These are phyloP conservation scores for Calonectria crousiana DNA, from an alignment of 2,329 filamentous ascomycete genomes.

Conservation along the genomic window DNA sequence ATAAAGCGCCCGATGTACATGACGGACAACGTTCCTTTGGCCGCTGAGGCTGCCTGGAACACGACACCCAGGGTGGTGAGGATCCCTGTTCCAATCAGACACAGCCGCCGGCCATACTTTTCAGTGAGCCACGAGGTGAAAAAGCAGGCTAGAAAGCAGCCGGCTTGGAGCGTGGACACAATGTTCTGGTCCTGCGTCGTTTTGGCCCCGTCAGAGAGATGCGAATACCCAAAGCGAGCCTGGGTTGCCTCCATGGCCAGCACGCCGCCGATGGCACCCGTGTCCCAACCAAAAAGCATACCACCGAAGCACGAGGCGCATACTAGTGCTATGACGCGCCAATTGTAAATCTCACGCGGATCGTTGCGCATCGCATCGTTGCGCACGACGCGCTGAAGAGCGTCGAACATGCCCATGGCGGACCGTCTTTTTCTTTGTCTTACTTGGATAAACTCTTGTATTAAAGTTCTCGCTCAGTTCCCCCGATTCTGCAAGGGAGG, in stretches of 20 bases:
- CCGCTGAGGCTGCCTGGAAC: constrained; percentile 71
- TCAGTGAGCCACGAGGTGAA: constrained; percentile 67
- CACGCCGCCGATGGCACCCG: constrained; percentile 77
- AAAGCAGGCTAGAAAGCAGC: constrained; percentile 75
- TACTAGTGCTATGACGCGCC: constrained; percentile 74
- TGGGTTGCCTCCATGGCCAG: constrained; percentile 71
- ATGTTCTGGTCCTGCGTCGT: constrained; percentile 74
- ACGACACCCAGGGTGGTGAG: constrained; percentile 72
- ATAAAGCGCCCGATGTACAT: constrained; percentile 76
- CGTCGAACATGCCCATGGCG: constrained; percentile 54
- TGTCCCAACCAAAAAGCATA: constrained; percentile 64
- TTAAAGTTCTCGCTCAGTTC: constrained; percentile 4
- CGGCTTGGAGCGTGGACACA: constrained; percentile 78
- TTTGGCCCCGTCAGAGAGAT: constrained; percentile 43
- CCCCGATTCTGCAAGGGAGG: background rate
- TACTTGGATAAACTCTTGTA: background rate
- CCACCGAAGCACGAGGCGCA: constrained; percentile 77
- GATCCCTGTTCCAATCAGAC: constrained; percentile 67
- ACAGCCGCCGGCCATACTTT: constrained; percentile 65
- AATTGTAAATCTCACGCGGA: constrained; percentile 76
- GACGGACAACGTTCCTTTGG: constrained; percentile 64
- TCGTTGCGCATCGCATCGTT: constrained; percentile 80
- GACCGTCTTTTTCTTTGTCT: background rate
- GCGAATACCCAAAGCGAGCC: constrained; percentile 53
- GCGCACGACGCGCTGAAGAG: constrained; percentile 70